A percentile compares a stretch with the other conserved stretches of the same genome.
Evolutionary conservation across 2,329 filamentous ascomycete genomes (phyloP).

Genomic region (Colletotrichum cuscutae): DNA sequence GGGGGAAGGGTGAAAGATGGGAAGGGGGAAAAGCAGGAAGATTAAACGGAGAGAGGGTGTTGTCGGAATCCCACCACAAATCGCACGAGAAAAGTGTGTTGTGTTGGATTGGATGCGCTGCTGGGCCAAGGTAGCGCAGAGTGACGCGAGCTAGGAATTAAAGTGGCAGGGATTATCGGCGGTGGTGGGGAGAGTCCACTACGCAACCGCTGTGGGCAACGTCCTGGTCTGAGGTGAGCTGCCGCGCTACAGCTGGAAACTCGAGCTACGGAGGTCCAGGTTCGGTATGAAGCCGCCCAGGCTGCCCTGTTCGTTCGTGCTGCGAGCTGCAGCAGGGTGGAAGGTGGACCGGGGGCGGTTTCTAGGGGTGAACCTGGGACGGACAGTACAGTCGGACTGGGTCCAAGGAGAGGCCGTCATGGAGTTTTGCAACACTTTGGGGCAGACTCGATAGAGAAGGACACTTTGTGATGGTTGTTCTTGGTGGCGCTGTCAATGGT

Average conservation of each 20-base stretch:
- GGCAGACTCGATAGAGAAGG: background rate
- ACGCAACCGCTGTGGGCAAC: constrained; percentile 22
- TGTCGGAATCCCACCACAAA: constrained; percentile 18
- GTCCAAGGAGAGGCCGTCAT: constrained; percentile 2
- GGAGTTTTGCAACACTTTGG: background rate
- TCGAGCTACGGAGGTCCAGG: background rate
- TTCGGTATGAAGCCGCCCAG: background rate
- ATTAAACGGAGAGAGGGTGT: constrained; percentile 22
- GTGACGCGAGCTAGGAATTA: constrained; percentile 30
- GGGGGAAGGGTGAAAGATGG: background rate
- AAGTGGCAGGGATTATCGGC: constrained; percentile 25
- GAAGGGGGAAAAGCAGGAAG: background rate
- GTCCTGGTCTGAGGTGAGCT: too few relatives aligned
- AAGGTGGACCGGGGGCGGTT: constrained; percentile 5
- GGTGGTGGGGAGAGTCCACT: constrained; percentile 7
- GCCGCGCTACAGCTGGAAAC: constrained; percentile 3
- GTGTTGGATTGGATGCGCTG: constrained; percentile 30
- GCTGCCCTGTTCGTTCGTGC: background rate
- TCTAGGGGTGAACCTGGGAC: constrained; percentile 25
- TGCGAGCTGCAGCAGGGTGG: constrained; percentile 5
- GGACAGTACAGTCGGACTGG: constrained; percentile 22
- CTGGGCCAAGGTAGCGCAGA: constrained; percentile 18
- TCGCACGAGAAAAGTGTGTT: constrained; percentile 27
- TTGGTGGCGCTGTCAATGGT: background rate
- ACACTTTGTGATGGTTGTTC: background rate